These are phyloP conservation scores for Hyaloscypha finlandica DNA, from an alignment of 495 filamentous ascomycete genomes.

Conservation along the genomic window DNA sequence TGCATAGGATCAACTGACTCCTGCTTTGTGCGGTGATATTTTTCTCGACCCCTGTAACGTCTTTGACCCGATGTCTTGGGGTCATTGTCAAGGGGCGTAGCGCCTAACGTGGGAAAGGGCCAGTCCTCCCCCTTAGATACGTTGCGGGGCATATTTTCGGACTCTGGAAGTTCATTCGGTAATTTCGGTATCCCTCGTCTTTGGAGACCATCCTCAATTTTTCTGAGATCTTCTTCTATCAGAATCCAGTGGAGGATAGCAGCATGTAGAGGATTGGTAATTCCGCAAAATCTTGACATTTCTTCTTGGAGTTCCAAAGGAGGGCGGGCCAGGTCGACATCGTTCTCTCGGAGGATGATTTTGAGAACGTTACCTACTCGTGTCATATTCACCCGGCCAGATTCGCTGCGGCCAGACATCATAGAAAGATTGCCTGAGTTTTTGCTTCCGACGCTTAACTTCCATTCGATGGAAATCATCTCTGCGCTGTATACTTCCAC, in stretches of 20 bases:
- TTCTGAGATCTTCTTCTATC: background rate
- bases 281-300: background rate
- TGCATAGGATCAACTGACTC: no score
- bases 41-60: no score
- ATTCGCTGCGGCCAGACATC: background rate
- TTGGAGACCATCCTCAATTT: background rate
- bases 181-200: background rate
- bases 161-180: background rate
- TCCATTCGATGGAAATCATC: no score
- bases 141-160: no score
- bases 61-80: no score
- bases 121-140: no score
- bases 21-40: no score
- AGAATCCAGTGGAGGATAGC: background rate
- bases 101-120: no score
- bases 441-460: no score
- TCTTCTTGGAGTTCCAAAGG: background rate
- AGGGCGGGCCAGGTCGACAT: background rate
- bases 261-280: background rate
- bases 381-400: background rate
- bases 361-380: background rate
- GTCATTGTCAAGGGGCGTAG: no score
- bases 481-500: no score
- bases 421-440: no score
- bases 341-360: background rate